These are phyloP conservation scores for Castanopsis chinensis DNA, from an alignment of 306 rosid genomes.

Conservation along the genomic window DNA sequence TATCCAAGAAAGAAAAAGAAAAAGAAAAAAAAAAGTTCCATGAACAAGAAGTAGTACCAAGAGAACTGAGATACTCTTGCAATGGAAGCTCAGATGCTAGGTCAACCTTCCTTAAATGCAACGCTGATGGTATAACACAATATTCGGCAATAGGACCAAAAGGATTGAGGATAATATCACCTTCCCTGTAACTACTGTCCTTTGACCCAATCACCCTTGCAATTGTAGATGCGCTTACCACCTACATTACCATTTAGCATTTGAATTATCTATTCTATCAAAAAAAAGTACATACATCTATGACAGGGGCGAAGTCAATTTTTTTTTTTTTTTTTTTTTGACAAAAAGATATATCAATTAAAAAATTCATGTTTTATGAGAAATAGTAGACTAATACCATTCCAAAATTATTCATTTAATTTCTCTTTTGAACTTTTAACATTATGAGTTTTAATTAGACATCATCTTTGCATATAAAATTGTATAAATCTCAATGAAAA, in stretches of 20 bases:
- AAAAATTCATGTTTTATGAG: too few relatives aligned
- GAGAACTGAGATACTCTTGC: slow-evolving; percentile 44
- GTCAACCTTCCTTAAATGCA: slow-evolving; percentile 30
- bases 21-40: not conserved
- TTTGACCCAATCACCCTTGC: slow-evolving; percentile 43
- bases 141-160: slow-evolving; percentile 40
- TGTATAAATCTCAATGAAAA: too few relatives aligned
- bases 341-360: too few relatives aligned
- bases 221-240: slow-evolving; percentile 30
- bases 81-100: slow-evolving; percentile 36
- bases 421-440: too few relatives aligned
- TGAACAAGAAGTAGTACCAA: slow-evolving; percentile 23
- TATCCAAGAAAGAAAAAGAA: not conserved
- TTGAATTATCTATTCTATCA: too few relatives aligned
- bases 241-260: slow-evolving; percentile 21
- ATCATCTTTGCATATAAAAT: too few relatives aligned
- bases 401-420: too few relatives aligned
- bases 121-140: slow-evolving; percentile 24
- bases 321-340: too few relatives aligned
- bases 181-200: slow-evolving; percentile 36
- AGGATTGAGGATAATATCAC: slow-evolving; percentile 34
- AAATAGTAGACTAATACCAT: too few relatives aligned
- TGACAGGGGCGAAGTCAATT: too few relatives aligned
- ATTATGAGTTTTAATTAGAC: too few relatives aligned
- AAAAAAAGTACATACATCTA: too few relatives aligned